Conservation (phyloP, 192 early-diverging fungal species). For the Coemansia sp. region DNA sequence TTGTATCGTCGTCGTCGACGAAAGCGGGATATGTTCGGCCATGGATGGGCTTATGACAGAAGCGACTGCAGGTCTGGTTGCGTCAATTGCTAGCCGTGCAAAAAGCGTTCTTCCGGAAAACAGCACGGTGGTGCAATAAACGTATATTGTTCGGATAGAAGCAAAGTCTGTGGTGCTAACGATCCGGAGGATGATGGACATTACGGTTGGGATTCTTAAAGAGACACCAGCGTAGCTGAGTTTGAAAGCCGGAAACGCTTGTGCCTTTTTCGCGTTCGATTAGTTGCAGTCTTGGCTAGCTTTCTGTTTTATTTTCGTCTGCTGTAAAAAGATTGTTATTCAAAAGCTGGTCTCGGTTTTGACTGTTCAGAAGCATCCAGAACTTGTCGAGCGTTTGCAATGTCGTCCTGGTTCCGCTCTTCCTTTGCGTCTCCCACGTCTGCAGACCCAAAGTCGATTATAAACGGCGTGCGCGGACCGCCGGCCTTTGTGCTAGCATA, state of each 20-base stretch:
- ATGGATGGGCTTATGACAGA: constrained; percentile 35
- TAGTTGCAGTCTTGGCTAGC: not conserved
- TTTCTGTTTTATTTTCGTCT: too few relatives aligned
- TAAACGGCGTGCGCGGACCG: too few relatives aligned
- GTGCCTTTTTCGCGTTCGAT: too few relatives aligned
- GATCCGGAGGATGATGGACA: constrained; percentile 16
- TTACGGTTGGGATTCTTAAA: constrained; percentile 45
- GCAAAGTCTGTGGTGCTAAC: constrained; percentile 31
- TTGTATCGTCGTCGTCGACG: constrained; percentile 33
- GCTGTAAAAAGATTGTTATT: too few relatives aligned
- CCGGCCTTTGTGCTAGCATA: too few relatives aligned
- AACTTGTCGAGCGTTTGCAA: too few relatives aligned
- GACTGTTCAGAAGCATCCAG: too few relatives aligned
- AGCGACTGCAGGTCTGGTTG: constrained; percentile 41
- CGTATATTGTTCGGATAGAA: constrained; percentile 46
- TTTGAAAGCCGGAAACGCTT: too few relatives aligned
- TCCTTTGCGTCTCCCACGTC: too few relatives aligned
- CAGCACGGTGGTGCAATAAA: not conserved
- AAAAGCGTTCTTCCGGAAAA: constrained; percentile 17
- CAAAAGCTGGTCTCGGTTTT: too few relatives aligned
- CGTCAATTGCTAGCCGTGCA: constrained; percentile 30
- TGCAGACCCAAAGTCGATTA: too few relatives aligned
- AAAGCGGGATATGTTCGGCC: constrained; percentile 45
- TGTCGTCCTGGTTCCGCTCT: too few relatives aligned
- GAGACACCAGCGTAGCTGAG: not conserved